A percentile compares a stretch with the other conserved stretches of the same genome.
Conservation (phyloP, 345 rosid genomes). For the Linum tenue region DNA sequence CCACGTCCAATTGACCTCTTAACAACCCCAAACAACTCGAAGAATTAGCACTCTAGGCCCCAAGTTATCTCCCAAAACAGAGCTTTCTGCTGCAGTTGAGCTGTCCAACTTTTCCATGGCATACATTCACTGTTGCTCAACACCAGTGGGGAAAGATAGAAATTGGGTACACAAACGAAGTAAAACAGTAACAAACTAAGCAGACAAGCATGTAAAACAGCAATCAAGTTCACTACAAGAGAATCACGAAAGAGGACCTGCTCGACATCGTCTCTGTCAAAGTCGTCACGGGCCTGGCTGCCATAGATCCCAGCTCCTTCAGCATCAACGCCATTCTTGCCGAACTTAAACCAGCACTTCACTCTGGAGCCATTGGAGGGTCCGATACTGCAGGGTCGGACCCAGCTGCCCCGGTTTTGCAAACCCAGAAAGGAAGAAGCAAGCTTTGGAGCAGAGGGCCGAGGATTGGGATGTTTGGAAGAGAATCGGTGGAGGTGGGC, state of each 20-base stretch:
- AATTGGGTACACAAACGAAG: not conserved
- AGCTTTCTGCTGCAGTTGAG: no score
- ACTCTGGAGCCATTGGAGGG: conserved; percentile 65
- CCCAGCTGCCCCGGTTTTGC: conserved; percentile 20
- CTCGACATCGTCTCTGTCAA: conserved; percentile 94
- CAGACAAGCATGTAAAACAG: no score
- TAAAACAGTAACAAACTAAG: not conserved
- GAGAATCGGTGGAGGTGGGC: conserved; percentile 18
- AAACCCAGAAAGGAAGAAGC: conserved; percentile 50
- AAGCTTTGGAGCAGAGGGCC: conserved; percentile 23
- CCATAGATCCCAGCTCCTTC: conserved; percentile 95
- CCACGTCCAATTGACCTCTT: not conserved
- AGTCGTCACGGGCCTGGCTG: conserved; percentile 79
- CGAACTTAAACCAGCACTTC: conserved; percentile 80
- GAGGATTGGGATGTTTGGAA: conserved; percentile 28
- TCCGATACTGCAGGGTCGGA: conserved; percentile 38
- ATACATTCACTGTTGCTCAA: not conserved
- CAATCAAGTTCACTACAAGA: no score
- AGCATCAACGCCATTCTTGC: conserved; percentile 86
- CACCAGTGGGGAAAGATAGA: not conserved
- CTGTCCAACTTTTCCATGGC: no score
- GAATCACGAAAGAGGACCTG: conserved; percentile 41
- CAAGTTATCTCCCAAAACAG: no score
- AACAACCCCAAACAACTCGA: not conserved
- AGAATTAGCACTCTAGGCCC: no score